Evolutionary conservation across 208 protist genomes (phyloP), one percentile per base, ranked within the genome.

Genomic region (Blechomonas ayalai): DNA sequence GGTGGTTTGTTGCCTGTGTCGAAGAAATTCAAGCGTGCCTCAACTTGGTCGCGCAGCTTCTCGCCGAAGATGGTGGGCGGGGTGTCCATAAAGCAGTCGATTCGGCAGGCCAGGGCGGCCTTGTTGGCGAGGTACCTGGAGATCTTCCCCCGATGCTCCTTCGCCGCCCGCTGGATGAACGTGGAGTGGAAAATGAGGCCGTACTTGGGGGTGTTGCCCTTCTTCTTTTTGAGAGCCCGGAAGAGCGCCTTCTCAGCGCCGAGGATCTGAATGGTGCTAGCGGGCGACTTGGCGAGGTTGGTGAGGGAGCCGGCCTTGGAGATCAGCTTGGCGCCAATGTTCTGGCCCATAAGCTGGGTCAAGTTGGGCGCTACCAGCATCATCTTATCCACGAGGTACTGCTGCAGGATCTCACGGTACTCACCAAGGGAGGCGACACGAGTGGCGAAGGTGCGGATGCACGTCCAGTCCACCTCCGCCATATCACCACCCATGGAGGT

Each of bases 231-330:
- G 12, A 99, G 81, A 0, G 97, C 97, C 26, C 96, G 86, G 93
- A 99, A 99, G 19, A 99, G 89, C 4, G 98, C 98, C 87, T 99
- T 99, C 76, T 99, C 98, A 27, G 98, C 98, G 52, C 98, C 98
- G 7, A 99, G 82, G 67, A 99, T 99, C 74, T 99, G 98, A 26
- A 99, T 97, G 12, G 98, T 99, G 26, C 97, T 99, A 12, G 98
- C 98, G 8, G 98, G 98, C 57, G 97, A 86, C 87, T 99, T 99
- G 59, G 98, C 97, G 10, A 99, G 78, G 71, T 95, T 98, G 9
- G 91, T 97, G 6, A 99, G 88, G 2, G 89, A 97, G 54, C 96
- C 97, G 13, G 97, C 97, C 69, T 98, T 97, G n/a, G 91, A 83
- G 58, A 99, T 99, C 20, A 99, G 89, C 68, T 96, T 93, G 10